Percentiles rank a stretch among this genome's conserved stretches.
phyloP scores from a whole-genome alignment of 2,329 filamentous ascomycete genomes.

The Parascedosporium putredinis region DNA sequence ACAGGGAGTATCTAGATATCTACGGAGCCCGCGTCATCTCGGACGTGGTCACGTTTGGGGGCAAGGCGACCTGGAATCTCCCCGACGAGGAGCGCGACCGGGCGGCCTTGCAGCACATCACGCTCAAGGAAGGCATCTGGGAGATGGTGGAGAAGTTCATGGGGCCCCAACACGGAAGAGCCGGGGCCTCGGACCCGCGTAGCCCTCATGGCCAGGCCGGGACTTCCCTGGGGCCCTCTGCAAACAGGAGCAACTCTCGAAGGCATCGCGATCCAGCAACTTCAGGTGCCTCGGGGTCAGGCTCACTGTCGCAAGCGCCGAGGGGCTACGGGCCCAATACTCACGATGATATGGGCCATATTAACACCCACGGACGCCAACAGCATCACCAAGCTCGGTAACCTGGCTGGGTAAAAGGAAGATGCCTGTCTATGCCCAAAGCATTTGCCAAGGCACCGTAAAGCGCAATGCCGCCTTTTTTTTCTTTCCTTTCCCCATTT shows the following conservation, averaged over 20 bases:
- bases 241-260: background rate
- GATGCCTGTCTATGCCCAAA: no score
- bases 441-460: no score
- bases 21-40: constrained; percentile 2
- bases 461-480: no score
- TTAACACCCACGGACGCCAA: no score
- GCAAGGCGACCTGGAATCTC: constrained; percentile 4
- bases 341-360: no score
- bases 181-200: background rate
- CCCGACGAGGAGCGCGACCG: constrained; percentile 9
- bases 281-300: background rate
- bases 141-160: constrained; percentile 2
- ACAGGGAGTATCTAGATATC: constrained; percentile 1
- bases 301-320: background rate
- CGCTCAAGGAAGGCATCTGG: constrained; percentile 5
- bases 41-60: constrained; percentile 4
- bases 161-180: background rate
- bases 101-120: constrained; percentile 1
- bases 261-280: background rate
- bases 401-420: no score
- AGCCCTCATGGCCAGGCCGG: no score
- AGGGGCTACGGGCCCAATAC: background rate
- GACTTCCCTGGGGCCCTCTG: constrained; percentile 3
- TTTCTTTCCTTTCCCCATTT: no score
- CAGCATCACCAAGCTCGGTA: no score